Conservation (phyloP, 2,329 filamentous ascomycete genomes). For the Pseudocercospora ulei region DNA sequence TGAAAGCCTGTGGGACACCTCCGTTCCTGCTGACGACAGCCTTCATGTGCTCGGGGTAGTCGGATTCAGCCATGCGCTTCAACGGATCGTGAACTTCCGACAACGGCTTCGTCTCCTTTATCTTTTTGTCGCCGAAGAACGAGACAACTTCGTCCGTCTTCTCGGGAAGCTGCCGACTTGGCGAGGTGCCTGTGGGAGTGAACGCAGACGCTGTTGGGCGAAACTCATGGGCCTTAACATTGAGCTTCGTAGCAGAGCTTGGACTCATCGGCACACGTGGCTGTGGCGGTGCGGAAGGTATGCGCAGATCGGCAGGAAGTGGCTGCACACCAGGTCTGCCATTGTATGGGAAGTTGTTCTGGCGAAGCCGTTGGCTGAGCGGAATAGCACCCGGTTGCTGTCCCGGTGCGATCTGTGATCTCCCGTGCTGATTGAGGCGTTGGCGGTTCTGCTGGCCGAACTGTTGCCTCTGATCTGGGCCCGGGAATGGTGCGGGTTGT, state of each 20-base stretch:
- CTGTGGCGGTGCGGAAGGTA: conserved; percentile 45
- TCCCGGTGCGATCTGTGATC: conserved; percentile 7
- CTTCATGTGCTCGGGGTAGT: conserved; percentile 46
- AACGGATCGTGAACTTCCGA: conserved; percentile 46
- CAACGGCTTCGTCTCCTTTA: conserved; percentile 56
- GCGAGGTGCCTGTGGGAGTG: conserved; percentile 68
- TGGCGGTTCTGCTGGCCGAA: conserved; percentile 15
- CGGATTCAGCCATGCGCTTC: conserved; percentile 54
- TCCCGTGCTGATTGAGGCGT: conserved; percentile 2
- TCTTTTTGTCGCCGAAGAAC: conserved; percentile 27
- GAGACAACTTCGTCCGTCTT: conserved; percentile 18
- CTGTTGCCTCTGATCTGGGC: conserved; percentile 8
- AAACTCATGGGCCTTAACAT: conserved; percentile 58
- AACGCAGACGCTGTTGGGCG: conserved; percentile 73
- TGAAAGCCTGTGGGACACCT: conserved; percentile 74
- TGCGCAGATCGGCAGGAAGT: conserved; percentile 56
- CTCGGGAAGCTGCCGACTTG: conserved; percentile 46
- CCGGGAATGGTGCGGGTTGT: conserved; percentile 8
- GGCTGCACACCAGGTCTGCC: conserved; percentile 33
- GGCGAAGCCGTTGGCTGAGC: conserved; percentile 18
- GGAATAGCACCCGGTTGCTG: conserved; percentile 12
- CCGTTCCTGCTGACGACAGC: conserved; percentile 63
- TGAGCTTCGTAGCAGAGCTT: conserved; percentile 49
- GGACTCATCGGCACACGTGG: conserved; percentile 40
- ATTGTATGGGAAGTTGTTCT: conserved; percentile 10